Conservation (phyloP, 2,329 filamentous ascomycete species). For the Botrytis squamosa region DNA sequence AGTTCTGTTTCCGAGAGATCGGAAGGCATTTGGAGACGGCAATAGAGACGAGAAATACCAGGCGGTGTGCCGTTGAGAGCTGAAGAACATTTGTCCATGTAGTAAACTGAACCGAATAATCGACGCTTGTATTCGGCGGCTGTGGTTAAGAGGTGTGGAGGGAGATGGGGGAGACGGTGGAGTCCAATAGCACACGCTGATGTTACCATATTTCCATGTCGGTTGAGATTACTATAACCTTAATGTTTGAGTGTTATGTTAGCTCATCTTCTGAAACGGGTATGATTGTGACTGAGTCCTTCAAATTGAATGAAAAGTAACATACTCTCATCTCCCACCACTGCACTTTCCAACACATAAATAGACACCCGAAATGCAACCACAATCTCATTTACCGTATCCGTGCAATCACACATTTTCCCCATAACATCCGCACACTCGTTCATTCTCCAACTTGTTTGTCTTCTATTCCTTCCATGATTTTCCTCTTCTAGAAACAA, state of each 20-base stretch:
- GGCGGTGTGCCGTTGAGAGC: constrained; percentile 35
- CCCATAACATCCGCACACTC: constrained; percentile 35
- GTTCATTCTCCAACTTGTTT: constrained; percentile 37
- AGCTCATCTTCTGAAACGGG: background rate
- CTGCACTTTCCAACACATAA: background rate
- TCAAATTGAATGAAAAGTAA: background rate
- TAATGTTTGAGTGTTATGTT: background rate
- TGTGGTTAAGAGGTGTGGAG: constrained; percentile 27
- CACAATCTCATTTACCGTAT: constrained; percentile 28
- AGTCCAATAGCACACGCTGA: constrained; percentile 32
- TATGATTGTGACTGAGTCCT: background rate
- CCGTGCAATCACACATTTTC: constrained; percentile 16
- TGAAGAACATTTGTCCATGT: constrained; percentile 32
- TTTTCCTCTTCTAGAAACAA: constrained; percentile 31
- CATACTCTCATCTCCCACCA: constrained; percentile 13
- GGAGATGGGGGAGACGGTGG: constrained; percentile 32
- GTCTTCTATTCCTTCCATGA: constrained; percentile 31
- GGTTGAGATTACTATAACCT: constrained; percentile 27
- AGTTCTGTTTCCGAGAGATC: constrained; percentile 34
- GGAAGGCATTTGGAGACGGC: constrained; percentile 30
- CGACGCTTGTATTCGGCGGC: constrained; percentile 35
- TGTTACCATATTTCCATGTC: constrained; percentile 34
- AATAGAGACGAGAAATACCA: constrained; percentile 32
- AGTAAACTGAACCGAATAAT: constrained; percentile 32
- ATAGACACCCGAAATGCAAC: constrained; percentile 17